Conservation (phyloP, 2,329 filamentous ascomycete genomes). For the Claviceps humidiphila region DNA sequence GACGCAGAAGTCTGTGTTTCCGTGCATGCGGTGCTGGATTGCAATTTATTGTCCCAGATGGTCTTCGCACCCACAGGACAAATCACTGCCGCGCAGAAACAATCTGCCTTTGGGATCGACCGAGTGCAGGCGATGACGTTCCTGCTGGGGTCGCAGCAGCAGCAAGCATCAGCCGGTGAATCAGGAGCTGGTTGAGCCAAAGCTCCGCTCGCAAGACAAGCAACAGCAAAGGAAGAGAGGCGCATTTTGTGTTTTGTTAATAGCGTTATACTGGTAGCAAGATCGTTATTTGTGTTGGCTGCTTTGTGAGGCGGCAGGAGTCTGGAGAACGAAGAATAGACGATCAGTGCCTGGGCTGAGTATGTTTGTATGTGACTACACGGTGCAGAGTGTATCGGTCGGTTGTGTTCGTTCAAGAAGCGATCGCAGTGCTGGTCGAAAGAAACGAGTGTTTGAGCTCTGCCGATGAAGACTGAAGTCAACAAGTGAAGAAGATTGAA, state of each 20-base stretch:
- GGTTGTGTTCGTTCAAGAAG: too few species aligned
- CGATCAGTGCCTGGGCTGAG: too few species aligned
- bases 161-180: conserved; percentile 14
- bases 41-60: conserved; percentile 4
- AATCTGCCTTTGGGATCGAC: conserved; percentile 9
- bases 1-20: too few species aligned
- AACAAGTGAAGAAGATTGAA: too few species aligned
- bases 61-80: conserved; percentile 13
- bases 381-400: too few species aligned
- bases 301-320: too few species aligned
- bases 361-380: too few species aligned
- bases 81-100: conserved; percentile 14
- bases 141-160: conserved; percentile 19
- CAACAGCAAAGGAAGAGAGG: conserved; percentile 9
- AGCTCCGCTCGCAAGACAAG: conserved; percentile 1
- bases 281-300: background rate
- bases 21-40: background rate
- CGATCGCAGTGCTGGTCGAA: too few species aligned
- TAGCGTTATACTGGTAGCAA: too few species aligned
- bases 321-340: too few species aligned
- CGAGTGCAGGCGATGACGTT: conserved; percentile 14
- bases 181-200: conserved; percentile 1
- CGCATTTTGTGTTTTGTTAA: conserved; percentile 11
- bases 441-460: too few species aligned
- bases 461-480: too few species aligned